Evolutionary conservation across 805 yeast genomes (phyloP).

Genomic region (Pachysolen tannophilus): DNA sequence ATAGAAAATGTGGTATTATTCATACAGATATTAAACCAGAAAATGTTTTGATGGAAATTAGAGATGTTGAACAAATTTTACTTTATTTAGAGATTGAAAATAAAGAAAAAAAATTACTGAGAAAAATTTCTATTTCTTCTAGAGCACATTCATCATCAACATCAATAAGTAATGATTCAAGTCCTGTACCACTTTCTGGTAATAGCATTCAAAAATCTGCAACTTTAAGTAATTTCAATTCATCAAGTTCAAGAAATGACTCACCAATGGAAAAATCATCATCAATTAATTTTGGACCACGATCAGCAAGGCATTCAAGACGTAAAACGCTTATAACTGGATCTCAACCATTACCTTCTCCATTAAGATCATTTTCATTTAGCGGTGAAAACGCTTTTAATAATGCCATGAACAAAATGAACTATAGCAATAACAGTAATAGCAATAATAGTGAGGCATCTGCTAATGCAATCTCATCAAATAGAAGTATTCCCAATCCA

Average conservation of each 20-base stretch:
- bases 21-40: slow-evolving; percentile 78
- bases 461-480: slow-evolving; percentile 12
- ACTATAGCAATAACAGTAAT: background rate
- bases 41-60: slow-evolving; percentile 49
- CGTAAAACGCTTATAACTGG: slow-evolving; percentile 78
- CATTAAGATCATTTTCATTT: slow-evolving; percentile 50
- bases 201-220: background rate
- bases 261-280: background rate
- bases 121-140: slow-evolving; percentile 5
- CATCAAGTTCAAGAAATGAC: background rate
- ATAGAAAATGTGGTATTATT: slow-evolving; percentile 53
- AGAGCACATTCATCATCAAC: background rate
- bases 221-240: slow-evolving; percentile 1
- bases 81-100: slow-evolving; percentile 31
- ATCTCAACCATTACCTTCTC: slow-evolving; percentile 89
- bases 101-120: slow-evolving; percentile 19
- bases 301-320: slow-evolving; percentile 38
- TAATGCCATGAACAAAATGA: slow-evolving; percentile 1
- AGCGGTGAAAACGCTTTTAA: slow-evolving; percentile 31
- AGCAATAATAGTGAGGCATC: slow-evolving; percentile 6
- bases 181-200: background rate
- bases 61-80: slow-evolving; percentile 45
- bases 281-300: background rate
- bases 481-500: background rate
- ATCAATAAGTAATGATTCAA: background rate